These are phyloP conservation scores for Termitomyces eurrhizus DNA, from an alignment of 768 basidiomycete species.

Conservation along the genomic window DNA sequence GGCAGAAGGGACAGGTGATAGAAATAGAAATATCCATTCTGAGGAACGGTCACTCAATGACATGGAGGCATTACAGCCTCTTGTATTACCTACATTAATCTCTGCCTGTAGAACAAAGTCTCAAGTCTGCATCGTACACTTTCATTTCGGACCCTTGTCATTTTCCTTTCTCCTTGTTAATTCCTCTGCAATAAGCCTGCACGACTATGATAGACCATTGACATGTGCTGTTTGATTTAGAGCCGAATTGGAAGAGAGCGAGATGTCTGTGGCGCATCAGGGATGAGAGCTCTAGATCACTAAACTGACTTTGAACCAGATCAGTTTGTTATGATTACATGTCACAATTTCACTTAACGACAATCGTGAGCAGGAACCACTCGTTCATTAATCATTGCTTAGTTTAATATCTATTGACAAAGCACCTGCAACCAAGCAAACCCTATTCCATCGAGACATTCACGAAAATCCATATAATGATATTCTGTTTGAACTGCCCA, in stretches of 20 bases:
- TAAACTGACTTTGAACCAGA: not conserved
- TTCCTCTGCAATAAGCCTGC: too few species aligned
- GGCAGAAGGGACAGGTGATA: not conserved
- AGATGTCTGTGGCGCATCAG: not conserved
- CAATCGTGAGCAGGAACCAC: too few species aligned
- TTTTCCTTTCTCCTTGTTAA: too few species aligned
- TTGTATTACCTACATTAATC: too few species aligned
- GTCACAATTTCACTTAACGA: too few species aligned
- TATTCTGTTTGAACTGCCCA: slow-evolving; percentile 12
- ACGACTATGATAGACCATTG: too few species aligned
- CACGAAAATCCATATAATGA: not conserved
- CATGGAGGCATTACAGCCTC: not conserved
- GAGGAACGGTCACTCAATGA: not conserved
- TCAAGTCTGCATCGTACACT: too few species aligned
- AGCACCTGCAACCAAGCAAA: too few species aligned
- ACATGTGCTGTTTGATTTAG: too few species aligned
- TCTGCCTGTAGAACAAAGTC: too few species aligned
- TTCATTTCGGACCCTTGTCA: not conserved
- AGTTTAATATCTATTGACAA: too few species aligned
- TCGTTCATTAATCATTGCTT: too few species aligned
- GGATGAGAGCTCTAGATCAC: not conserved
- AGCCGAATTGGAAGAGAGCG: not conserved
- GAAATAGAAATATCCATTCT: not conserved
- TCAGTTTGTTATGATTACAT: not conserved
- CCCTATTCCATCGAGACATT: not conserved